These are phyloP conservation scores for Agrostemma githago DNA, from an alignment of 148 eudicot species.

Conservation along the genomic window DNA sequence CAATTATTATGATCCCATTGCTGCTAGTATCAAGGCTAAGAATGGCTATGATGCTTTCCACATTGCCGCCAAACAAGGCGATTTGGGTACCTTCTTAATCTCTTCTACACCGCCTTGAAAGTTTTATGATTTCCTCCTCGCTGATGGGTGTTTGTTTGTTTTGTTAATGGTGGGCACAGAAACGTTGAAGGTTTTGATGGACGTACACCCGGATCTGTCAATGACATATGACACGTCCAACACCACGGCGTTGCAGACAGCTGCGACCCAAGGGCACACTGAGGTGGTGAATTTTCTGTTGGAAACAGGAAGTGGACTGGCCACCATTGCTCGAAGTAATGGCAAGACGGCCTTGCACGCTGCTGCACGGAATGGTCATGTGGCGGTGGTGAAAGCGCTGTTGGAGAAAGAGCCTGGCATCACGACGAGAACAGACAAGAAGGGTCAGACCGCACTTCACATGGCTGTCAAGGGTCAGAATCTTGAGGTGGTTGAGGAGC, in stretches of 20 bases:
- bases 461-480: slow-evolving; percentile 91
- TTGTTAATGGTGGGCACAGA: slow-evolving; percentile 35
- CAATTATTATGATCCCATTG: slow-evolving; percentile 47
- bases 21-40: slow-evolving; percentile 72
- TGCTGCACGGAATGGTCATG: slow-evolving; percentile 80
- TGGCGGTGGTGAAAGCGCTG: slow-evolving; percentile 68
- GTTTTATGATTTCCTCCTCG: too few relatives aligned
- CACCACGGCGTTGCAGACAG: slow-evolving; percentile 83
- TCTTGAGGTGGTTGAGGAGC: slow-evolving; percentile 66
- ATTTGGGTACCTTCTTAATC: slow-evolving; percentile 49
- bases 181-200: slow-evolving; percentile 59
- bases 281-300: slow-evolving; percentile 64
- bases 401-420: slow-evolving; percentile 56
- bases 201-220: slow-evolving; percentile 72
- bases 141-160: background rate
- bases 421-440: slow-evolving; percentile 63
- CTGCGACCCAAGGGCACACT: slow-evolving; percentile 76
- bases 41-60: slow-evolving; percentile 87
- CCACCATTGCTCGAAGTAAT: slow-evolving; percentile 68
- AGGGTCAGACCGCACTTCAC: slow-evolving; percentile 93
- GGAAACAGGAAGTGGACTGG: slow-evolving; percentile 61
- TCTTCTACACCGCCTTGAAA: background rate
- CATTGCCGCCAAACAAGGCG: slow-evolving; percentile 84
- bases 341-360: slow-evolving; percentile 88
- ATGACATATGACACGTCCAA: slow-evolving; percentile 77